Percentiles rank a stretch among this genome's conserved stretches.
These are phyloP conservation scores for Sugiyamaella qingdaonensis DNA, from an alignment of 805 yeast species.

Conservation along the genomic window DNA sequence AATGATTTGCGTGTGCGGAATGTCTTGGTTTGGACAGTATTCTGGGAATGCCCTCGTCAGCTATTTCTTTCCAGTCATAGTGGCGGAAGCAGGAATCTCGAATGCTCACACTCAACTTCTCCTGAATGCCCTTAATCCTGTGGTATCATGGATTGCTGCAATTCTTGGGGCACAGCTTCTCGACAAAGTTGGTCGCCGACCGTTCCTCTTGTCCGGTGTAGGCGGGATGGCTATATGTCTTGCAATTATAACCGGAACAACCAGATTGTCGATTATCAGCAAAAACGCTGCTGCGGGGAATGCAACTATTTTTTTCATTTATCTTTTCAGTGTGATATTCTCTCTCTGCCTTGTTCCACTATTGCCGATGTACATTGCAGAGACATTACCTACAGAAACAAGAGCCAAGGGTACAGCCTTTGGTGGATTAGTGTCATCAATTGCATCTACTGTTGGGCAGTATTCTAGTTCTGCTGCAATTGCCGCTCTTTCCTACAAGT, in stretches of 20 bases:
- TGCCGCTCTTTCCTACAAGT: slow-evolving; percentile 24
- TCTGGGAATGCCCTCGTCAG: slow-evolving; percentile 6
- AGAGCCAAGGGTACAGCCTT: slow-evolving; percentile 32
- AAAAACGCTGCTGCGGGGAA: slow-evolving; percentile 21
- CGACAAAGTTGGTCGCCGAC: too few relatives aligned
- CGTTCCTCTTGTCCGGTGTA: too few relatives aligned
- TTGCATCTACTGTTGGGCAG: slow-evolving; percentile 24
- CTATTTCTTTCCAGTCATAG: not conserved
- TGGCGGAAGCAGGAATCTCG: not conserved
- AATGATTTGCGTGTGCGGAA: not conserved
- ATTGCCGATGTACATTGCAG: slow-evolving; percentile 36
- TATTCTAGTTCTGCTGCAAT: not conserved
- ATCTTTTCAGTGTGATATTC: slow-evolving; percentile 17
- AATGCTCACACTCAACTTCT: not conserved
- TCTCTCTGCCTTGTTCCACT: slow-evolving; percentile 34
- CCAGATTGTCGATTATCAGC: slow-evolving; percentile 21
- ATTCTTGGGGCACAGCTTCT: not conserved
- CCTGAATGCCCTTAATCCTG: slow-evolving; percentile 8
- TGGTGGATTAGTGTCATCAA: slow-evolving; percentile 26
- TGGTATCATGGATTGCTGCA: slow-evolving; percentile 11
- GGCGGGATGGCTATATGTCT: slow-evolving; percentile 20
- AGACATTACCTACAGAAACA: slow-evolving; percentile 29
- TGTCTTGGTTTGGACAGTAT: slow-evolving; percentile 3
- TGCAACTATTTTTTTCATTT: slow-evolving; percentile 19
- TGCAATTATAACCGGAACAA: slow-evolving; percentile 15